Percentiles rank a stretch among this genome's conserved stretches.
Conservation (phyloP, 2,329 filamentous ascomycete species). For the Colletotrichum limetticola region DNA sequence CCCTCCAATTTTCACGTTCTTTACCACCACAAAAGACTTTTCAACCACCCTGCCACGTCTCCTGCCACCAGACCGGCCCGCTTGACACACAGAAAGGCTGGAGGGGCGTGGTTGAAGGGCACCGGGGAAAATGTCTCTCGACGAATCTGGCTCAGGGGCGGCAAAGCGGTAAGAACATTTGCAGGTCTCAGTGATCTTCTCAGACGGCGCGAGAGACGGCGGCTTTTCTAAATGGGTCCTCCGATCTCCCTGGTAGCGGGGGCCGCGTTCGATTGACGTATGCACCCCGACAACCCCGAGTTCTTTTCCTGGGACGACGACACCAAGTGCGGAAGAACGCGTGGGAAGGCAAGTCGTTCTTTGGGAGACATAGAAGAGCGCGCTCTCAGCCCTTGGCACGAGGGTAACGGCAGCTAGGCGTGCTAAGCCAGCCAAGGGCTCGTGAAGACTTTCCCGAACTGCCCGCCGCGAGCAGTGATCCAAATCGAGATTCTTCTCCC, state of each 20-base stretch:
- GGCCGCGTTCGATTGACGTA: conserved; percentile 25
- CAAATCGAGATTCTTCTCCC: conserved; percentile 11
- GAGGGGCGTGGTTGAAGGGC: too few species aligned
- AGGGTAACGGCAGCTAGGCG: conserved; percentile 24
- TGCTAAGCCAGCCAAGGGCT: background rate
- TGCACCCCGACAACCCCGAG: background rate
- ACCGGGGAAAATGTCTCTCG: background rate
- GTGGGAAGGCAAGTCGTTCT: background rate
- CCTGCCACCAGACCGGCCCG: background rate
- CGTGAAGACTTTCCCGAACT: background rate
- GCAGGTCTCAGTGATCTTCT: conserved; percentile 22
- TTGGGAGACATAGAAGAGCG: background rate
- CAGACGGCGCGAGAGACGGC: conserved; percentile 24
- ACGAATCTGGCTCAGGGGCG: conserved; percentile 26
- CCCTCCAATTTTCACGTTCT: conserved; percentile 20
- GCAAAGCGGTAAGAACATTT: background rate
- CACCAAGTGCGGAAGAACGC: conserved; percentile 1
- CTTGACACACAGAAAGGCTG: background rate
- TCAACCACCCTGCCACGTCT: background rate
- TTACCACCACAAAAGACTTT: background rate
- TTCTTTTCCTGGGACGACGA: background rate
- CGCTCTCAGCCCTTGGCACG: conserved; percentile 15
- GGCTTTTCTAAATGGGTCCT: conserved; percentile 14
- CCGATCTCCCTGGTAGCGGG: conserved; percentile 6
- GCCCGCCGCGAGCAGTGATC: background rate